Evolutionary conservation across 2,329 filamentous ascomycete species (phyloP).

Genomic region (Aspergillus tubingensis): DNA sequence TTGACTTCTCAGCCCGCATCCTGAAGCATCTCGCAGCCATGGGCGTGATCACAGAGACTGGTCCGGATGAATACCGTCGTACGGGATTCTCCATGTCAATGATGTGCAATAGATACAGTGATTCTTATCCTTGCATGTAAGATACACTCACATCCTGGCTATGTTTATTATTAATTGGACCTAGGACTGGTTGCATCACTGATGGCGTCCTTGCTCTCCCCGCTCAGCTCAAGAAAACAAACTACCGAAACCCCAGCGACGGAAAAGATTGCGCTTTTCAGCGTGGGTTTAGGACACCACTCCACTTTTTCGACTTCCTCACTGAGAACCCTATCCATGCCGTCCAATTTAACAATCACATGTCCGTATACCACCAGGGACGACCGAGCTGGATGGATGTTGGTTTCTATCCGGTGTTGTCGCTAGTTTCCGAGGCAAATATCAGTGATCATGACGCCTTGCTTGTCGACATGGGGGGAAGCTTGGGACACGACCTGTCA

Average conservation of each 20-base stretch:
- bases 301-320: constrained; percentile 33
- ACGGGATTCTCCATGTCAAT: constrained; percentile 37
- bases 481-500: constrained; percentile 44
- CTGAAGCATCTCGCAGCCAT: constrained; percentile 40
- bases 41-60: constrained; percentile 36
- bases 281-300: constrained; percentile 28
- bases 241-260: constrained; percentile 30
- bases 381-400: constrained; percentile 34
- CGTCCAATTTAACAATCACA: constrained; percentile 32
- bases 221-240: constrained; percentile 27
- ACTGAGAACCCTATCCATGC: constrained; percentile 21
- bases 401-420: constrained; percentile 32
- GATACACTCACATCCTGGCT: background rate
- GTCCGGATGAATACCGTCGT: constrained; percentile 34
- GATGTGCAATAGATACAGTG: constrained; percentile 23
- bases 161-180: constrained; percentile 6
- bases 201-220: constrained; percentile 28
- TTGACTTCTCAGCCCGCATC: constrained; percentile 27
- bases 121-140: constrained; percentile 32
- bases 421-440: constrained; percentile 18
- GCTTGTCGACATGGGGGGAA: constrained; percentile 49
- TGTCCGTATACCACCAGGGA: constrained; percentile 30
- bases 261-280: constrained; percentile 29
- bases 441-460: constrained; percentile 23
- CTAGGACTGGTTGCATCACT: constrained; percentile 32